phyloP scores from a whole-genome alignment of 495 filamentous ascomycete genomes.

The Penicillium crystallinum region DNA sequence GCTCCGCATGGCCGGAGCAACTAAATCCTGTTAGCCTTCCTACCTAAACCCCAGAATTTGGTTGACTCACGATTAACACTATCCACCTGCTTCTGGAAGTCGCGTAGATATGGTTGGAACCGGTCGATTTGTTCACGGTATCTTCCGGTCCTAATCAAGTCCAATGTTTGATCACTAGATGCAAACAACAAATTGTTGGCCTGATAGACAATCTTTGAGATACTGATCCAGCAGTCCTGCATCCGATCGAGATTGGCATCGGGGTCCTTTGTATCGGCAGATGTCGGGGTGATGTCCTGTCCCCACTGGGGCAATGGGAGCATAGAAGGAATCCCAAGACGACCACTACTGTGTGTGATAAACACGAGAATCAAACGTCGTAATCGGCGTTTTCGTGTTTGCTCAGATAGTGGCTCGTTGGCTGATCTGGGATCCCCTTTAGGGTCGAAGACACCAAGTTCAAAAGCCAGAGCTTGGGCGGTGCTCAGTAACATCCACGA shows the following conservation, averaged over 20 bases:
- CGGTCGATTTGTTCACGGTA: slow-evolving; percentile 76
- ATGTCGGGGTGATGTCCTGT: slow-evolving; percentile 40
- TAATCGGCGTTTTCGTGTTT: slow-evolving; percentile 72
- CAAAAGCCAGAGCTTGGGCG: slow-evolving; percentile 81
- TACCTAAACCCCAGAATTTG: neutral
- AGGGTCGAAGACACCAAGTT: slow-evolving; percentile 91
- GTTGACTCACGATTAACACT: slow-evolving; percentile 44
- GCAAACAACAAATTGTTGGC: slow-evolving; percentile 82
- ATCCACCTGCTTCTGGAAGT: slow-evolving; percentile 74
- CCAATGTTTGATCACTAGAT: slow-evolving; percentile 75
- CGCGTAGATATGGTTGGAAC: slow-evolving; percentile 67
- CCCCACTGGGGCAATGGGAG: slow-evolving; percentile 60
- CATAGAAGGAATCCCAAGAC: slow-evolving; percentile 91
- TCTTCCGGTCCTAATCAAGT: slow-evolving; percentile 75
- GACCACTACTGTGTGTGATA: slow-evolving; percentile 83
- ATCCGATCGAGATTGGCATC: slow-evolving; percentile 49
- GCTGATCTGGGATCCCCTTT: slow-evolving; percentile 48
- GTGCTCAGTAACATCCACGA: slow-evolving; percentile 97
- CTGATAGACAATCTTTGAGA: slow-evolving; percentile 82
- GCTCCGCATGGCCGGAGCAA: slow-evolving; percentile 71
- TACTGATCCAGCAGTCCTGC: slow-evolving; percentile 85
- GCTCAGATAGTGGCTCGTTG: slow-evolving; percentile 59
- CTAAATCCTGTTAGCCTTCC: slow-evolving; percentile 30
- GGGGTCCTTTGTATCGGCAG: slow-evolving; percentile 21
- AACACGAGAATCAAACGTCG: slow-evolving; percentile 84